Evolutionary conservation across 352 stramenopile genomes (phyloP).

Genomic region (Pythium phragmiticola): DNA sequence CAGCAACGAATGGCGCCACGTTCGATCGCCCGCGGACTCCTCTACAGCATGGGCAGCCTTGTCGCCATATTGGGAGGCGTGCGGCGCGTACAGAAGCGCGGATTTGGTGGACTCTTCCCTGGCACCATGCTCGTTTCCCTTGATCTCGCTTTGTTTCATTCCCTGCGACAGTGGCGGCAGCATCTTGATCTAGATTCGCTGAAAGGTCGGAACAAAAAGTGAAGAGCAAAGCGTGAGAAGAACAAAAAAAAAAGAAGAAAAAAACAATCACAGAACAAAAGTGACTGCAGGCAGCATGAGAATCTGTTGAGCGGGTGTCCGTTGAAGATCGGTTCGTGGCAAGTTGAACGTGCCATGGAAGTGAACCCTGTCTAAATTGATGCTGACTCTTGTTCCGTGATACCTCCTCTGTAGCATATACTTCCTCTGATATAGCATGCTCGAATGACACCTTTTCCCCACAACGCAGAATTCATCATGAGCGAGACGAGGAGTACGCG

Average conservation of each 20-base stretch:
- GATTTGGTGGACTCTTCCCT: background rate
- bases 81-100: conserved; percentile 8
- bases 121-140: background rate
- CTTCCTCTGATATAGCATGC: conserved; percentile 11
- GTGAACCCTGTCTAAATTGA: conserved; percentile 17
- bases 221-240: background rate
- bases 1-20: conserved; percentile 12
- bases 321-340: conserved; percentile 11
- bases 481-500: conserved; percentile 18
- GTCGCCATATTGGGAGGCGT: conserved; percentile 6
- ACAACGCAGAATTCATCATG: background rate
- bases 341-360: conserved; percentile 7
- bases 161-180: background rate
- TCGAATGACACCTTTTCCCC: background rate
- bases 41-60: conserved; percentile 9
- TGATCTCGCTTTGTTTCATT: conserved; percentile 1
- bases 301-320: background rate
- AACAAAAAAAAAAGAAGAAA: conserved; percentile 10
- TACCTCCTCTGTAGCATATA: background rate
- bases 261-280: background rate
- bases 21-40: conserved; percentile 10
- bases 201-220: conserved; percentile 19
- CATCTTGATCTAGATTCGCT: conserved; percentile 1
- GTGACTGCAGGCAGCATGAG: no score
- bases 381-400: background rate